phyloP scores from a whole-genome alignment of 1,284 basidiomycete species.

The Ceratobasidium sp. region DNA sequence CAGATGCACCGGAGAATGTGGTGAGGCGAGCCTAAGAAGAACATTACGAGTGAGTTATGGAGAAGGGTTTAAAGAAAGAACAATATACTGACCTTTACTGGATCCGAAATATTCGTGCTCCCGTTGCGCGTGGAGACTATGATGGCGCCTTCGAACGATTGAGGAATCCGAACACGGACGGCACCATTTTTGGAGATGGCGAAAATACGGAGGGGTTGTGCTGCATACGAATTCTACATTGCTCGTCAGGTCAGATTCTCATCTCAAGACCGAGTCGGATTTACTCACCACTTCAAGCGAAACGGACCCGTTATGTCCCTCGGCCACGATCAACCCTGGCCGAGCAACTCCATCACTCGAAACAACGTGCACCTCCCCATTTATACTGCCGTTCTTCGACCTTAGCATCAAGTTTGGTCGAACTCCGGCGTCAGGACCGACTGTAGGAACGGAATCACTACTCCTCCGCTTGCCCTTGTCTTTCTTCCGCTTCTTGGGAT shows the following conservation, averaged over 20 bases:
- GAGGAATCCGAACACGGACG: constrained; percentile 32
- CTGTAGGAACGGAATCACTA: not conserved
- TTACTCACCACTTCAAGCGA: constrained; percentile 23
- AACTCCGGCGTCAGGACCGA: not conserved
- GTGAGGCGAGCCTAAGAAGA: constrained; percentile 22
- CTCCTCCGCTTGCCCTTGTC: constrained; percentile 33
- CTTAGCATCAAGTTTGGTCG: constrained; percentile 33
- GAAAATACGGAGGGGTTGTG: constrained; percentile 24
- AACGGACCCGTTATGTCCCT: constrained; percentile 35
- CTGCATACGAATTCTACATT: constrained; percentile 10
- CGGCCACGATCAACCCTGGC: constrained; percentile 15
- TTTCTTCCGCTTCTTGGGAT: constrained; percentile 20
- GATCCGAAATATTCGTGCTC: constrained; percentile 26
- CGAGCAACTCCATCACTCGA: constrained; percentile 24
- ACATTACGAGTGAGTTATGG: not conserved
- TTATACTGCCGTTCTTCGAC: constrained; percentile 36
- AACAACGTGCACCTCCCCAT: constrained; percentile 31
- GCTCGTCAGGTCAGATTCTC: not conserved
- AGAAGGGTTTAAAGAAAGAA: not conserved
- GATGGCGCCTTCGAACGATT: constrained; percentile 32
- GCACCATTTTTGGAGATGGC: constrained; percentile 36
- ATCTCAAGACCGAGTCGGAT: not conserved
- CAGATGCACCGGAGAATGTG: constrained; percentile 15
- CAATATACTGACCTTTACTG: constrained; percentile 17
- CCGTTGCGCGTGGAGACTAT: constrained; percentile 20